Conservation (phyloP, 1,139 yeast species). For the Trichomonascaceae sp. region DNA sequence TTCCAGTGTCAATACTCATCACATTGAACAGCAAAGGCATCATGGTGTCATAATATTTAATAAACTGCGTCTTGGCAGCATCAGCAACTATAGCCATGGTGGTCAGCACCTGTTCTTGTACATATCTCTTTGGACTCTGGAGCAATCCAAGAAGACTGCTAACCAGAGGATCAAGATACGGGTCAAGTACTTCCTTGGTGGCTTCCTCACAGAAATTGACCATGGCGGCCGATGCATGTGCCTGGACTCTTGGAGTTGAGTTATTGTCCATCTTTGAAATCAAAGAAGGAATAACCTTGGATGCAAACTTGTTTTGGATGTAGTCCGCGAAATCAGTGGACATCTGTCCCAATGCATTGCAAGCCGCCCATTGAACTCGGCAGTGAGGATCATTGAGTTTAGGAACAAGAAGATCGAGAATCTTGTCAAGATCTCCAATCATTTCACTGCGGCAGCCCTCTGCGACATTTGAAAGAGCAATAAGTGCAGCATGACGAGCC, state of each 20-base stretch:
- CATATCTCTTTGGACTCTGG: constrained; percentile 83
- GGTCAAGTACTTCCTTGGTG: constrained; percentile 77
- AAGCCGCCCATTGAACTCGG: constrained; percentile 94
- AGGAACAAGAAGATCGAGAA: constrained; percentile 80
- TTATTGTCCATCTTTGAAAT: constrained; percentile 67
- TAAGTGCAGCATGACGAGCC: constrained; percentile 92
- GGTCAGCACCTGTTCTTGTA: constrained; percentile 94
- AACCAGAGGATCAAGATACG: constrained; percentile 76
- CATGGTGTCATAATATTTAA: constrained; percentile 87
- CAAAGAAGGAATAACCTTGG: constrained; percentile 76
- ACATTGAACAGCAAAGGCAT: constrained; percentile 87
- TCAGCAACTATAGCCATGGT: constrained; percentile 97
- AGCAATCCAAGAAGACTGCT: constrained; percentile 67
- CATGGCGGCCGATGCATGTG: constrained; percentile 97
- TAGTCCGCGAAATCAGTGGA: constrained; percentile 94
- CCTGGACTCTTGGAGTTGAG: constrained; percentile 86
- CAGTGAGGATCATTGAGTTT: constrained; percentile 77
- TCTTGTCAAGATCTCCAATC: constrained; percentile 71
- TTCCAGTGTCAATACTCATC: constrained; percentile 69
- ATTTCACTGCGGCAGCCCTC: constrained; percentile 94
- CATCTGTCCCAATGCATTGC: constrained; percentile 95
- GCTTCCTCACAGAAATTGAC: constrained; percentile 95
- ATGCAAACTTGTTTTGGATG: constrained; percentile 76
- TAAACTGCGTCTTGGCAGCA: constrained; percentile 87
- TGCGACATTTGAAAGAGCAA: constrained; percentile 95